Evolutionary conservation across 345 rosid genomes (phyloP), one percentile per base, ranked within the genome.

Genomic region (Psidium friedrichsthalianum): DNA sequence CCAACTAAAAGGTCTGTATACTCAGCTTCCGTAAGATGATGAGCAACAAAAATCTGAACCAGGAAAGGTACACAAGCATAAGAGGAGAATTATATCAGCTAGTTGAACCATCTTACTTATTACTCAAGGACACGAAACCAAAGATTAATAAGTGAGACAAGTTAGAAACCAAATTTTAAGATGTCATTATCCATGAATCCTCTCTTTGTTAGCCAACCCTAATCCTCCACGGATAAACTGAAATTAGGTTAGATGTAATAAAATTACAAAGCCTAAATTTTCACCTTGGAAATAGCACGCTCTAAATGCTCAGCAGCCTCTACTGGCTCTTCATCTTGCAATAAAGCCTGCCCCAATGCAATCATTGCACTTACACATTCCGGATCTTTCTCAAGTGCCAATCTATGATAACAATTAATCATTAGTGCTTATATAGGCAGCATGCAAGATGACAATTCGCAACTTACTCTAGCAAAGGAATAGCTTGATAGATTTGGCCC

Each of bases 301-400:
- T 95, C 98, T 51, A 97, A 92, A 88, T 89, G 88, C 78, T 93
- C 90, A 83, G 86, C 85, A 64, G 98, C 96, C 86, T 97, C 97
- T 61, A 64, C 87, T 42, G 86, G 86, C 85, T 88, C 89, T 83
- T 89, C 97, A 84, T 91, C 90, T 78, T 91, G 95, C 87, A 92
- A 87, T 57, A 93, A 89, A 92, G 93, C 88, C 88, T 95, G 96
- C 18, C 99, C 99, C 94, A 94, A 84, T 84, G 91, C 86, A 88
- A 93, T 86, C 92, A 93, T 76, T 82, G 96, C 96, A 51, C 86
- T 88, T 29, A 91, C 80, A 86, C 89, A 89, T 56, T 91, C 94
- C 84, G 98, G 98, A 86, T 97, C 98, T 85, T 94, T 97, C 52
- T 89, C 89, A 76, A 97, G 91, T 56, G 98, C 98, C 86, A 93